Percentiles rank a stretch among this genome's conserved stretches.
Evolutionary conservation across 163 green algal species (phyloP).

Genomic region (Scenedesmus sp.): DNA sequence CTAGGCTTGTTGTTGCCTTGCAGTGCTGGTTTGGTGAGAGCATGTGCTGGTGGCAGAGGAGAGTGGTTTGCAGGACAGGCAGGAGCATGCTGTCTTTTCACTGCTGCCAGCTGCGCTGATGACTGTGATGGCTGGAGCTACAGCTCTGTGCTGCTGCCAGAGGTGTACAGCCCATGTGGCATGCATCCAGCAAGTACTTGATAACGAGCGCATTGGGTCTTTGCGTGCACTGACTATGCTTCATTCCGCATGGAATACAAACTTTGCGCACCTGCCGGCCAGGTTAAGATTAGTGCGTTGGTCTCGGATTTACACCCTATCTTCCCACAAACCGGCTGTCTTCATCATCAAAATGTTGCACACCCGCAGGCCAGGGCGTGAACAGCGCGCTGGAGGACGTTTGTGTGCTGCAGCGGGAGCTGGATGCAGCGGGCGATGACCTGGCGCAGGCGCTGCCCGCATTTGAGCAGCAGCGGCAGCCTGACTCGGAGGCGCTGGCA

Average conservation of each 20-base stretch:
- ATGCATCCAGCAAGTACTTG: too few species aligned
- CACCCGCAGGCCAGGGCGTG: constrained; percentile 62
- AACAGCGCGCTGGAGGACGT: constrained; percentile 68
- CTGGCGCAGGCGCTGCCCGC: constrained; percentile 38
- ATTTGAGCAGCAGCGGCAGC: constrained; percentile 48
- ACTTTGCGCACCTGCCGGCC: too few species aligned
- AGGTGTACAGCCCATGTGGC: too few species aligned
- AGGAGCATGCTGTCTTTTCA: background rate
- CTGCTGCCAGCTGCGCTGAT: background rate
- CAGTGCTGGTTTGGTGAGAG: too few species aligned
- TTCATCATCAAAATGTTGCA: background rate
- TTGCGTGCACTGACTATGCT: too few species aligned
- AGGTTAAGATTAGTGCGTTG: too few species aligned
- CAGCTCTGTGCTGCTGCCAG: background rate
- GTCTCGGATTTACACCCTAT: too few species aligned
- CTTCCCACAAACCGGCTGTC: too few species aligned
- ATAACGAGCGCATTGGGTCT: too few species aligned
- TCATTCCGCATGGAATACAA: too few species aligned
- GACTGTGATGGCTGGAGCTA: background rate
- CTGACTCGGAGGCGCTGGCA: constrained; percentile 52
- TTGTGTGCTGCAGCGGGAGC: constrained; percentile 48
- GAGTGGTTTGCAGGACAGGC: background rate
- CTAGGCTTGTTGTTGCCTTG: too few species aligned
- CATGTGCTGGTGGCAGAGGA: background rate
- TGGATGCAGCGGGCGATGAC: constrained; percentile 30